Percentiles rank a stretch among this genome's conserved stretches.
Conservation (phyloP, 352 stramenopile genomes). For the Elongisporangium anandrum region DNA sequence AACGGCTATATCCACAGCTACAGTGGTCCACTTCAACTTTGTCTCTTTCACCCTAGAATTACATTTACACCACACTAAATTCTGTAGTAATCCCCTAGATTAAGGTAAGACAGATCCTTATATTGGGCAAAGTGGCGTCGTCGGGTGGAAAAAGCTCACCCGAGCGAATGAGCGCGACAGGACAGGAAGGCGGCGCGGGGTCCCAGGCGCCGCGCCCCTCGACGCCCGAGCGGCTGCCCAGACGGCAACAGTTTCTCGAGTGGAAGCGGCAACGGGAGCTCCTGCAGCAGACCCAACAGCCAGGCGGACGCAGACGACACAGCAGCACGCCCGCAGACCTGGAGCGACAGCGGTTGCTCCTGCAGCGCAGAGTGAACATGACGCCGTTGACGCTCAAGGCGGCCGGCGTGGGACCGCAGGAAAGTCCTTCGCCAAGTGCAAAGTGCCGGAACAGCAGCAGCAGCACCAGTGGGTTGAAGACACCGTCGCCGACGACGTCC, state of each 20-base stretch:
- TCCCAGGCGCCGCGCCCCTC: background rate
- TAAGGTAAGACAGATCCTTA: background rate
- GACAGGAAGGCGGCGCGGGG: background rate
- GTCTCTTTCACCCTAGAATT: background rate
- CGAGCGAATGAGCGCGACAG: background rate
- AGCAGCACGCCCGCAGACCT: background rate
- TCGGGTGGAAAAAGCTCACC: background rate
- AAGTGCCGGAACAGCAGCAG: background rate
- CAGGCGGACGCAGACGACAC: background rate
- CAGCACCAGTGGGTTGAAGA: background rate
- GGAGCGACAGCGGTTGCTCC: background rate
- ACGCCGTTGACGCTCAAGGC: background rate
- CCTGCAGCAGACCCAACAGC: background rate
- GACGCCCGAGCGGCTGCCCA: background rate
- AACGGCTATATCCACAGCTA: background rate
- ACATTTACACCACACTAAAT: background rate
- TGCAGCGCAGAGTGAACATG: background rate
- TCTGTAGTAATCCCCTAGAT: background rate
- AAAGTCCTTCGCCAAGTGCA: background rate
- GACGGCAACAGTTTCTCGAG: background rate
- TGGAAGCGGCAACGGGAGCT: background rate
- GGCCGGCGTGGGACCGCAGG: background rate
- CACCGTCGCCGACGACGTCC: background rate
- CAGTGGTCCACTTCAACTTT: background rate
- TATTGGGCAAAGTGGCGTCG: background rate